Percentiles rank a stretch among this genome's conserved stretches.
These are phyloP conservation scores for Wilhelminamyces savonicus DNA, from an alignment of 805 yeast genomes.

Conservation along the genomic window DNA sequence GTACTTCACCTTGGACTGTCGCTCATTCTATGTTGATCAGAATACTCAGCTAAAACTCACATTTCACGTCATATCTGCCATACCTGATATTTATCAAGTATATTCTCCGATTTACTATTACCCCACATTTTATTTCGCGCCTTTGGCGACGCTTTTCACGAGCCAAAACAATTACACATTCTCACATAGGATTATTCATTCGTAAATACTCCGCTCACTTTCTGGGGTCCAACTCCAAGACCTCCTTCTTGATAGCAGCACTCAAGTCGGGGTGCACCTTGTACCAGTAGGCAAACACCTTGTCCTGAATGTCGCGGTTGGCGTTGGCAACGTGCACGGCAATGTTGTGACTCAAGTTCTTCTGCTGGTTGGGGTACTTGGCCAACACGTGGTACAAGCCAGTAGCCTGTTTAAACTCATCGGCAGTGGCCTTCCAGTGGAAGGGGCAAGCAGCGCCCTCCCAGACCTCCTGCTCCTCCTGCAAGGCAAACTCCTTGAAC, in stretches of 20 bases:
- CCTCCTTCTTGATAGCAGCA: slow-evolving; percentile 58
- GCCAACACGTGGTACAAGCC: slow-evolving; percentile 74
- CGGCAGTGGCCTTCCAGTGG: slow-evolving; percentile 77
- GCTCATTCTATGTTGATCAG: too few species aligned
- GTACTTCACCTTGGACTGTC: too few species aligned
- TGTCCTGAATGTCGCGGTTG: slow-evolving; percentile 67
- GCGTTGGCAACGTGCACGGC: slow-evolving; percentile 71
- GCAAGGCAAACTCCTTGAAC: slow-evolving; percentile 40
- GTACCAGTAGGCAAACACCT: slow-evolving; percentile 68
- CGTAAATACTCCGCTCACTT: slow-evolving; percentile 12
- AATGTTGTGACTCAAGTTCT: slow-evolving; percentile 75
- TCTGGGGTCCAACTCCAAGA: slow-evolving; percentile 46
- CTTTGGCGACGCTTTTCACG: not conserved
- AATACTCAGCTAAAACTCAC: too few species aligned
- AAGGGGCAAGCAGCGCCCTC: slow-evolving; percentile 74
- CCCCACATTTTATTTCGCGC: not conserved
- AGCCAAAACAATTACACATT: not conserved
- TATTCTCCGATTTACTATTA: too few species aligned
- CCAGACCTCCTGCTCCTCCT: slow-evolving; percentile 75
- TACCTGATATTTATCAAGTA: too few species aligned
- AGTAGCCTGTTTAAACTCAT: slow-evolving; percentile 75
- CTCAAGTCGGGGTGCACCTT: slow-evolving; percentile 70
- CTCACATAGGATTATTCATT: not conserved
- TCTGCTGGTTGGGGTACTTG: slow-evolving; percentile 76
- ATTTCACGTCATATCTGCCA: too few species aligned